Evolutionary conservation across 1,139 yeast species (phyloP).

Genomic region (Yamadazyma conglobata): DNA sequence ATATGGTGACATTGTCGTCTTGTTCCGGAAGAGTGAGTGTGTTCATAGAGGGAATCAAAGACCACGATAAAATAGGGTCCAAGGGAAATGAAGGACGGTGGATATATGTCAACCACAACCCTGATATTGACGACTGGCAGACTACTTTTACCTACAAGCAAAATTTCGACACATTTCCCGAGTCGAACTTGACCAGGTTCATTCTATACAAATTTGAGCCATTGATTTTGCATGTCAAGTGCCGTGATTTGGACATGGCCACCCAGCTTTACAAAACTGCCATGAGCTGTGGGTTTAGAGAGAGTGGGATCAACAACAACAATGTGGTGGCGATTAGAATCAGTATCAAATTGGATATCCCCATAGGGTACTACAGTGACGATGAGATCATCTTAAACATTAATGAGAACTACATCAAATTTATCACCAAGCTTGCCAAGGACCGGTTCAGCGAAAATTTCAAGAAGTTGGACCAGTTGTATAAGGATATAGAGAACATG

Average conservation of each 20-base stretch:
- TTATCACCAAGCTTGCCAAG: conserved; percentile 47
- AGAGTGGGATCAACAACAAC: conserved; percentile 79
- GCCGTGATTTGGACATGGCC: conserved; percentile 60
- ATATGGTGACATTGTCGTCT: conserved; percentile 83
- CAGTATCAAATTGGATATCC: conserved; percentile 67
- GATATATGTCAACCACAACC: conserved; percentile 78
- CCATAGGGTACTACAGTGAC: conserved; percentile 55
- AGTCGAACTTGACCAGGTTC: conserved; percentile 37
- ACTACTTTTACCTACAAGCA: conserved; percentile 24
- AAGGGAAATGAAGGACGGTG: conserved; percentile 83
- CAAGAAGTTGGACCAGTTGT: conserved; percentile 49
- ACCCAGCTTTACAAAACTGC: conserved; percentile 63
- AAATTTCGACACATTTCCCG: conserved; percentile 9
- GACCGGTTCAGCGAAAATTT: conserved; percentile 65
- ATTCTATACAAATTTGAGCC: conserved; percentile 81
- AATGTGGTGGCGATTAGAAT: conserved; percentile 76
- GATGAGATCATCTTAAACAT: conserved; percentile 41
- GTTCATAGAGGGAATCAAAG: conserved; percentile 62
- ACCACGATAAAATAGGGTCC: conserved; percentile 58
- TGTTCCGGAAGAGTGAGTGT: conserved; percentile 87
- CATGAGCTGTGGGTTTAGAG: conserved; percentile 83
- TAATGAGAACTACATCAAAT: conserved; percentile 41
- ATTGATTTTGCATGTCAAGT: conserved; percentile 76
- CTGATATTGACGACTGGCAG: conserved; percentile 54
- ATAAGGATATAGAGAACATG: conserved; percentile 37